Evolutionary conservation across 228 moss, liverwort and hornwort species (phyloP), one percentile per base, ranked within the genome.

Genomic region (Sphagnum fallax): DNA sequence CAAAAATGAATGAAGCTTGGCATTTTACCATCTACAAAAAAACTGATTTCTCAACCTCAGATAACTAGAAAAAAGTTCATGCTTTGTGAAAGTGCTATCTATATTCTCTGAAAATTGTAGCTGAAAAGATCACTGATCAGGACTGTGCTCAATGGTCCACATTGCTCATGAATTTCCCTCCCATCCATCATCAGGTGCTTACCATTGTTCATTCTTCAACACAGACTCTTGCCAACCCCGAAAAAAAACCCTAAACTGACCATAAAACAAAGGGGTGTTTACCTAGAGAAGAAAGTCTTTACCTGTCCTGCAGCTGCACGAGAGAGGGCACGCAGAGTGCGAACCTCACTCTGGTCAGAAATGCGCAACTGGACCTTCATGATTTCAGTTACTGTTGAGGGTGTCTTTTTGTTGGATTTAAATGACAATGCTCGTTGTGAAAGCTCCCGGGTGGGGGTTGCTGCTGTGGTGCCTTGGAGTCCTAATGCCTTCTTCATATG

Each of bases 401-500:
- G 66, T 11, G 73, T 75, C 72, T 87, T 90, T 51, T 87, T 90
- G 32, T 32, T 32, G 9, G 83, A 84, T 60, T 86, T 88, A 68
- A 77, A 76, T 50, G 85, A 85, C 65, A 83, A 52, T 52, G 75
- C 73, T 53, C 77, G 82, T 32, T 32, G 32, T 32, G 32, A 32
- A 32, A 32, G 32, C 32, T 32, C 32, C 32, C 32, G 32, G 32
- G 32, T 32, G 32, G 32, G 1, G 32, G 3, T 32, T 32, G 32
- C 32, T 32, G 32, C 32, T 32, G 32, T 5, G 47, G 73, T 4
- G 78, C 53, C 52, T 80, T 85, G 84, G 49, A 87, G 9, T 61
- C 91, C 88, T 14, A 88, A 73, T n/a, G 93, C 93, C 72, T 74
- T 93, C 76, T 82, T 91, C 82, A 91, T 79, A 59, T 77, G 87